Base-by-base conservation (phyloP, 371 early-diverging fungal genomes). In the Mortierella sp. region DNA sequence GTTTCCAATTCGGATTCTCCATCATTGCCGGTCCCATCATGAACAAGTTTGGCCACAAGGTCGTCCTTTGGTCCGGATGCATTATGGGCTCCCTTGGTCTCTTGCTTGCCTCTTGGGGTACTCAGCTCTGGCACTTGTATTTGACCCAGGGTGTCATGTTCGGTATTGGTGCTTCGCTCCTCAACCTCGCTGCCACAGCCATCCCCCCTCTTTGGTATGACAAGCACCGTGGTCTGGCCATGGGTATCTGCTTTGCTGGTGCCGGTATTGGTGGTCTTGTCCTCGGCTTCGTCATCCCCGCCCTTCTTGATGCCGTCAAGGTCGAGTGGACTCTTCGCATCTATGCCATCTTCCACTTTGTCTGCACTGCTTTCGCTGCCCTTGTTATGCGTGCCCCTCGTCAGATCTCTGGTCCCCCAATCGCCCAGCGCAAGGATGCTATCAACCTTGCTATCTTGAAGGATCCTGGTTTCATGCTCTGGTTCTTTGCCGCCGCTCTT, bases 141-240 rank as follows among this genome's bases (percentile, higher is more conserved):
- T 57, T 92, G 48, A 91, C 92, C 1, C 92, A 92, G 62, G 92
- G 92, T 43, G 74, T 92, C 6, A 62, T 92, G 68, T 89, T 90
- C 68, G 92, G 92, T 3, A 70, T 91, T 50, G 93, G 94, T 15
- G 84, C 87, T 4, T 86, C 90, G 0, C 79, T 95, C 53, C 64
- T 90, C 7, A 91, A 88, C 83, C 88, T 93, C 44, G 91, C 93
- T 1, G 89, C 89, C 52, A 81, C 92, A 15, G 81, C 88, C 9
- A 86, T 91, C 6, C 87, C 91, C 0, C 83, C 89, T 19, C 91
- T 94, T 56, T 94, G 91, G 90, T 95, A 93, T 66, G 65, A 75
- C 55, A 86, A 84, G 57, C 64, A 84, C 50, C 86, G 94, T 19
- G 92, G 92, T 1, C 68, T 92, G 26, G 94, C 94, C 1, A 87